Percentiles rank a stretch among this genome's conserved stretches.
These are phyloP conservation scores for Aspergillus hancockii DNA, from an alignment of 495 filamentous ascomycete genomes.

Conservation along the genomic window DNA sequence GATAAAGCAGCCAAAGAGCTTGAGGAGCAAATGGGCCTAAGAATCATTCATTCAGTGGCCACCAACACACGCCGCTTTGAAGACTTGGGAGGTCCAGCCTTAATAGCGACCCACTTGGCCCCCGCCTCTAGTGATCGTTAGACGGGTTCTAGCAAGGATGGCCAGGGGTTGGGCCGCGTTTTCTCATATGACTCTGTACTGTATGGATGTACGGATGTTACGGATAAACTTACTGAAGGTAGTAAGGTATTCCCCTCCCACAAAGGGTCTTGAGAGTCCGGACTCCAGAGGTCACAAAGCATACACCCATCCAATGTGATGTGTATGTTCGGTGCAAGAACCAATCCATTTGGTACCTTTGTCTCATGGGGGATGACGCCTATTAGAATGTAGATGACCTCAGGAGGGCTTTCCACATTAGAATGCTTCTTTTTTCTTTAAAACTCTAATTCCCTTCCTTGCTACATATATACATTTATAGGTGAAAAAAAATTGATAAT, in stretches of 20 bases:
- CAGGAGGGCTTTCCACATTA: not conserved
- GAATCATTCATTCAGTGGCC: conserved; percentile 1
- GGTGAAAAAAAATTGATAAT: not conserved
- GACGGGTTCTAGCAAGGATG: conserved; percentile 20
- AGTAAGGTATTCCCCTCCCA: conserved; percentile 3
- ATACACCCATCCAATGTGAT: conserved; percentile 10
- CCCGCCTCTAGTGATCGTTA: conserved; percentile 26
- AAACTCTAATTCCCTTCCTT: not conserved
- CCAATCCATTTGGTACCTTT: conserved; percentile 5
- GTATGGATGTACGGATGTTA: not conserved
- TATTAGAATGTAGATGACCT: conserved; percentile 2
- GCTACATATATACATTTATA: not conserved
- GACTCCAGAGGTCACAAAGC: conserved; percentile 6
- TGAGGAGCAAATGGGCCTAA: not conserved
- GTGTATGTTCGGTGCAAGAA: not conserved
- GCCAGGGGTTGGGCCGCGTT: conserved; percentile 26
- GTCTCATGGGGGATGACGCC: not conserved
- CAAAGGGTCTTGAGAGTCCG: conserved; percentile 11
- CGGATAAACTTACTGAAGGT: not conserved
- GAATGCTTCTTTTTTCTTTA: not conserved
- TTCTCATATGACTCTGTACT: conserved; percentile 7
- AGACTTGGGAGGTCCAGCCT: conserved; percentile 22
- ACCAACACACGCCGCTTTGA: conserved; percentile 15
- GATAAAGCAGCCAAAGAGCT: conserved; percentile 10
- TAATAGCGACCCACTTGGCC: conserved; percentile 24